phyloP scores from a whole-genome alignment of 2,329 filamentous ascomycete genomes.

The Colletotrichum plurivorum region DNA sequence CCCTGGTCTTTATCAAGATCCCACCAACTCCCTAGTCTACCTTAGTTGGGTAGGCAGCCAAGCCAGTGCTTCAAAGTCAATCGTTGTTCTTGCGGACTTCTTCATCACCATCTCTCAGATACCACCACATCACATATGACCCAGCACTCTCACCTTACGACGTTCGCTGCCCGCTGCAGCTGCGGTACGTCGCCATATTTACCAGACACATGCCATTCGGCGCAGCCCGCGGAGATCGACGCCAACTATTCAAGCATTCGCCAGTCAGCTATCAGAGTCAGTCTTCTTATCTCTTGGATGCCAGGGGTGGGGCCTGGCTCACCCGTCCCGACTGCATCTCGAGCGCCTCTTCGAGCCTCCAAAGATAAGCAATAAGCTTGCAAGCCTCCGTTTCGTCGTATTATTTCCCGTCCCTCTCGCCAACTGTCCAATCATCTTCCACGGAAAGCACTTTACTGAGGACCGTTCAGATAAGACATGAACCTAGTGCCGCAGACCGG shows the following conservation, averaged over 20 bases:
- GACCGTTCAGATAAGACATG: conserved; percentile 33
- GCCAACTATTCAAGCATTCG: conserved; percentile 24
- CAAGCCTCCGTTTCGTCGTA: conserved; percentile 34
- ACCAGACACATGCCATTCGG: conserved; percentile 16
- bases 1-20: conserved; percentile 19
- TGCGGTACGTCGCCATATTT: neutral
- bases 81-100: neutral
- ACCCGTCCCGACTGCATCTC: conserved; percentile 32
- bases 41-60: conserved; percentile 15
- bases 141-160: neutral
- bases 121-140: neutral
- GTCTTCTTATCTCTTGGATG: conserved; percentile 39
- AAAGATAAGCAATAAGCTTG: conserved; percentile 41
- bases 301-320: conserved; percentile 39
- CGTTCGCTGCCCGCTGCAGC: neutral
- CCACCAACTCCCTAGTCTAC: neutral
- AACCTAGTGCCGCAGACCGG: conserved; percentile 22
- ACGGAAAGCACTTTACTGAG: conserved; percentile 31
- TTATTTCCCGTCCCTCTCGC: conserved; percentile 7
- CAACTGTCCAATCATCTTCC: conserved; percentile 22
- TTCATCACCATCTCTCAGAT: neutral
- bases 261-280: conserved; percentile 33
- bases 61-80: conserved; percentile 24
- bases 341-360: conserved; percentile 32
- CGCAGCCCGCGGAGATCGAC: conserved; percentile 33